Percentiles rank a stretch among this genome's conserved stretches.
Evolutionary conservation across 345 rosid species (phyloP).

Genomic region (Garcia nutans): DNA sequence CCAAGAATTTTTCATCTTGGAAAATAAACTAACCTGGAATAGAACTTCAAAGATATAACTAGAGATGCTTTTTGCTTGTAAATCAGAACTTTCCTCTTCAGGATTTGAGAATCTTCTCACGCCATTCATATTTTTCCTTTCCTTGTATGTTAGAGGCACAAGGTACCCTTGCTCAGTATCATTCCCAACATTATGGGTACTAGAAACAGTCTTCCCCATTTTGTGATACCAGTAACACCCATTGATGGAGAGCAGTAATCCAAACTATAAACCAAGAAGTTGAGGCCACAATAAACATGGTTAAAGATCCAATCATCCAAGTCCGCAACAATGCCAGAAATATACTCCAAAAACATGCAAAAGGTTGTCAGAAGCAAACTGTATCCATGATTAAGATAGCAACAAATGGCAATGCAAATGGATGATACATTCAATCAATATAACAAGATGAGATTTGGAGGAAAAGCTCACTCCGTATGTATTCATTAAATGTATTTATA

Average conservation of each 20-base stretch:
- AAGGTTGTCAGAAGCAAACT: constrained; percentile 7
- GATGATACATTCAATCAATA: not conserved
- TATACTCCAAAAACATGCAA: not conserved
- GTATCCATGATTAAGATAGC: not conserved
- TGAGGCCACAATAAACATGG: constrained; percentile 10
- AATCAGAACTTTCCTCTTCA: constrained; percentile 18
- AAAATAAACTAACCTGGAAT: constrained; percentile 50
- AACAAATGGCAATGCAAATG: not conserved
- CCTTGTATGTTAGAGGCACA: constrained; percentile 36
- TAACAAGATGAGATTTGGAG: too few species aligned
- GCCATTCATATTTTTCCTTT: constrained; percentile 18
- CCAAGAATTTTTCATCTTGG: not conserved
- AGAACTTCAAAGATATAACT: constrained; percentile 53
- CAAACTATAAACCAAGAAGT: constrained; percentile 42
- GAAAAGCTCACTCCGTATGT: too few species aligned
- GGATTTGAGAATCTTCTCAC: constrained; percentile 13
- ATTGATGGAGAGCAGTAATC: constrained; percentile 52
- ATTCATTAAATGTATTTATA: too few species aligned
- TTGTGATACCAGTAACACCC: constrained; percentile 50
- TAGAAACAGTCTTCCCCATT: constrained; percentile 17
- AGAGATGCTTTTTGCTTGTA: constrained; percentile 25
- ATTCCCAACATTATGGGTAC: constrained; percentile 20
- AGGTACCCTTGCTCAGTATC: constrained; percentile 49
- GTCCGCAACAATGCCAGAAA: not conserved
- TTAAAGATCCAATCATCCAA: not conserved